These are phyloP conservation scores for Porogramme epimiltina DNA, from an alignment of 1,284 basidiomycete species.

Conservation along the genomic window DNA sequence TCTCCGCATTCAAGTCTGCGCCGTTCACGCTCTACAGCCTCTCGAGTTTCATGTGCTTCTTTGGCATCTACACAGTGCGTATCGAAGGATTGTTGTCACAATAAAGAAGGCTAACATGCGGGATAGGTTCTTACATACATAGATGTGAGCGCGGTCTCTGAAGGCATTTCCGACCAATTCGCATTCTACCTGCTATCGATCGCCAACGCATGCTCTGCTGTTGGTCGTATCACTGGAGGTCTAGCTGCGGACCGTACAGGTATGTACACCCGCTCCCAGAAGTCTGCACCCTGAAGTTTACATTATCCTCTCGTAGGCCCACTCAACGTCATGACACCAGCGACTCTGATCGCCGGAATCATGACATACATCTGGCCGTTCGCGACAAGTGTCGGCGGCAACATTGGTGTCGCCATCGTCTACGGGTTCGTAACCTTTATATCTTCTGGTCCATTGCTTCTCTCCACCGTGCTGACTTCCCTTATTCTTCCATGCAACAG, in stretches of 20 bases:
- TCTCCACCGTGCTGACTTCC: too few species aligned
- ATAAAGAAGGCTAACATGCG: background rate
- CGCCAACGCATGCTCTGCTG: constrained; percentile 43
- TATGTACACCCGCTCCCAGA: constrained; percentile 7
- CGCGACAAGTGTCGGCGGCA: constrained; percentile 39
- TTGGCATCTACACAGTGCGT: constrained; percentile 59
- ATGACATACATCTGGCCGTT: constrained; percentile 64
- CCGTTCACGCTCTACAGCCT: constrained; percentile 47
- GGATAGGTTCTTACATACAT: constrained; percentile 51
- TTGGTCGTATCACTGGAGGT: constrained; percentile 45
- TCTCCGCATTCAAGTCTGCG: constrained; percentile 46
- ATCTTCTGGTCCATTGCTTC: background rate
- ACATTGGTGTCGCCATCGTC: constrained; percentile 49
- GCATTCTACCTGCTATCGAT: constrained; percentile 50
- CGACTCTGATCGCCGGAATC: constrained; percentile 48
- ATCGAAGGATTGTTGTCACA: background rate
- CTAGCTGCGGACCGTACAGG: constrained; percentile 42
- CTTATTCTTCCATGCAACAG: too few species aligned
- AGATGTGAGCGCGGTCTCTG: constrained; percentile 40
- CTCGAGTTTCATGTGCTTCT: constrained; percentile 48
- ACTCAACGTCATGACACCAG: constrained; percentile 58
- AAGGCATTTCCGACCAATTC: constrained; percentile 38
- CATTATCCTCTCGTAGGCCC: constrained; percentile 37
- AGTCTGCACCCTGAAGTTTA: background rate
- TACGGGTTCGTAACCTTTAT: constrained; percentile 44